phyloP scores from a whole-genome alignment of 805 yeast species.

The Candida montana region DNA sequence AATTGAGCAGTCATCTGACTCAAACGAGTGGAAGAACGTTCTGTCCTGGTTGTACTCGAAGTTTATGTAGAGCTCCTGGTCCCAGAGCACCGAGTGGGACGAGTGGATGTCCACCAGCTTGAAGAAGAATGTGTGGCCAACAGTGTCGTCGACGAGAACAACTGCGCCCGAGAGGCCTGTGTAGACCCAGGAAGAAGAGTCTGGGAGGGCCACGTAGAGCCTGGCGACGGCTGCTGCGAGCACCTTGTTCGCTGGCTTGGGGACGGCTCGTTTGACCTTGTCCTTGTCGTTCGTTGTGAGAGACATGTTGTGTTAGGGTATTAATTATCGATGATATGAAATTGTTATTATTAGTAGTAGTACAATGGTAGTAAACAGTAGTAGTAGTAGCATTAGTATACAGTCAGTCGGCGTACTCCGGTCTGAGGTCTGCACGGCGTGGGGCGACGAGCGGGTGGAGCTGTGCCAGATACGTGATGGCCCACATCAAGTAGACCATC shows the following conservation, averaged over 20 bases:
- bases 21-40: conserved; percentile 91
- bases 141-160: conserved; percentile 82
- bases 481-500: conserved; percentile 88
- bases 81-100: conserved; percentile 89
- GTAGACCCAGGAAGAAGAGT: conserved; percentile 71
- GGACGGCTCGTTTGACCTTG: conserved; percentile 80
- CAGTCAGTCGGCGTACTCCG: conserved; percentile 41
- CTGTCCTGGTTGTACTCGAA: conserved; percentile 92
- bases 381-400: conserved; percentile 14
- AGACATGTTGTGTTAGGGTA: too few species aligned
- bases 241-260: conserved; percentile 82
- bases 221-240: conserved; percentile 89
- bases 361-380: conserved; percentile 36
- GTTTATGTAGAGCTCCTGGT: conserved; percentile 86
- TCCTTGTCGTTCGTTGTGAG: conserved; percentile 78
- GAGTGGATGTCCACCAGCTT: conserved; percentile 84
- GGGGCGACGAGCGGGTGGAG: conserved; percentile 90
- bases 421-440: conserved; percentile 83
- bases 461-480: conserved; percentile 80
- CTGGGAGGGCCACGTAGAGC: conserved; percentile 85
- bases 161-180: conserved; percentile 90
- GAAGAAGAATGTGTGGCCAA: conserved; percentile 89
- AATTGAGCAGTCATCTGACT: conserved; percentile 80
- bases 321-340: too few species aligned
- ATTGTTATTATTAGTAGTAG: too few species aligned